Evolutionary conservation across 2,329 filamentous ascomycete species (phyloP).

Genomic region (Fusarium sp.): DNA sequence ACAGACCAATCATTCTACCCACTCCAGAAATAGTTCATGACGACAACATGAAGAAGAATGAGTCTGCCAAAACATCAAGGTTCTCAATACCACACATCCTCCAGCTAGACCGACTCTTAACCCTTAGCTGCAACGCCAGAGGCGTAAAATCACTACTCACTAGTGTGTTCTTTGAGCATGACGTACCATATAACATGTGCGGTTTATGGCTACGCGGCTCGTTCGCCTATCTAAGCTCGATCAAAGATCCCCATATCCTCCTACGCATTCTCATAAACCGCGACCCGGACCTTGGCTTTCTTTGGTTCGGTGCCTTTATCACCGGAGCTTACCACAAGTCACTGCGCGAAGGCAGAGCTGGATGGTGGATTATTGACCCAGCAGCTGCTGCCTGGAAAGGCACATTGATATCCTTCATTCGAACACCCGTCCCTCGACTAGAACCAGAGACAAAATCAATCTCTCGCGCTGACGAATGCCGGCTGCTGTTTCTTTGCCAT

Average conservation of each 20-base stretch:
- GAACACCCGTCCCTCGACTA: conserved; percentile 5
- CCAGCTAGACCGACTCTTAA: conserved; percentile 40
- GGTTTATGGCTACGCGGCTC: background rate
- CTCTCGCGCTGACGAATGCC: conserved; percentile 40
- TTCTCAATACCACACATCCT: background rate
- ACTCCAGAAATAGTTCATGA: background rate
- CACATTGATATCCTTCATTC: conserved; percentile 33
- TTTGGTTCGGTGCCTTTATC: conserved; percentile 44
- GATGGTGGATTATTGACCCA: conserved; percentile 36
- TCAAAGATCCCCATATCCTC: background rate
- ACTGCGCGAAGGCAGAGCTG: conserved; percentile 19
- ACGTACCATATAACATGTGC: background rate
- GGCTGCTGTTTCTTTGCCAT: conserved; percentile 35
- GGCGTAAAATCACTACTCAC: background rate
- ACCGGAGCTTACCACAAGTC: conserved; percentile 11
- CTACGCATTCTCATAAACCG: background rate
- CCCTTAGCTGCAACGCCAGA: background rate
- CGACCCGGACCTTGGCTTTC: background rate
- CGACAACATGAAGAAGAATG: background rate
- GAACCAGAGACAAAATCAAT: background rate
- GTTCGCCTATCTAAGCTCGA: background rate
- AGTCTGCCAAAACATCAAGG: background rate
- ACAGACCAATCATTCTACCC: conserved; percentile 29
- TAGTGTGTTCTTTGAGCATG: background rate
- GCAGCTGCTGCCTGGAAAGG: conserved; percentile 34